Evolutionary conservation across 2,329 filamentous ascomycete genomes (phyloP), one percentile per base, ranked within the genome.

Genomic region (Fusarium nurragi): DNA sequence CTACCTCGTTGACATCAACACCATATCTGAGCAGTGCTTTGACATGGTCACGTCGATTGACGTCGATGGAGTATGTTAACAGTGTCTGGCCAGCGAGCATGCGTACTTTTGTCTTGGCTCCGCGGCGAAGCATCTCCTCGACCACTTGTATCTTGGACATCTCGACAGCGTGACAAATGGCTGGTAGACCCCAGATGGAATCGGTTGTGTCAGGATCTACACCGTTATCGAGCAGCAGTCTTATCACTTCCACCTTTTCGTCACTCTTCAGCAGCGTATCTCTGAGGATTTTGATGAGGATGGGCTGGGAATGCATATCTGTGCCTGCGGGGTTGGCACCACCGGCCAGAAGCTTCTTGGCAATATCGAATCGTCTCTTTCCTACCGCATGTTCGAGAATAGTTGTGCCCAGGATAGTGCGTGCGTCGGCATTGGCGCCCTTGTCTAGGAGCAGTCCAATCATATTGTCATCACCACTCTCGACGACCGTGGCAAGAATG

Each of bases 161-260:
- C 22, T 60, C 56, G 1, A 60, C 54, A 6, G 56, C 56, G 8
- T 60, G 56, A 4, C 54, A 60, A 5, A 60, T 52, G 6, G 46
- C 54, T 5, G 56, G 56, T 0, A 60, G 22, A 1, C 56, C 56
- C 5, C 52, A 60, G 0, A 22, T 23, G 5, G 39, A 16, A 7
- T 60, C 56, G 2, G 18, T 37, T 1, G 54, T 25, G 13, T 60
- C 26, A 2, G 39, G 14, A 4, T 43, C 57, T 1, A 44, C 38
- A 2, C 54, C 45, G 4, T 60, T 22, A 0, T 18, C 46, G 13
- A 60, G 18, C 1, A 60, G 45, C 9, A 60, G 43, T 18, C 28
- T 25, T 8, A 60, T 3, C 0, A 59, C 38, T 12, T 60, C 45
- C 2, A 60, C 22, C 8, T 59, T 60, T 3, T 60, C 54, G 4